phyloP scores from a whole-genome alignment of 345 rosid species.

The Syzygium aromaticum region DNA sequence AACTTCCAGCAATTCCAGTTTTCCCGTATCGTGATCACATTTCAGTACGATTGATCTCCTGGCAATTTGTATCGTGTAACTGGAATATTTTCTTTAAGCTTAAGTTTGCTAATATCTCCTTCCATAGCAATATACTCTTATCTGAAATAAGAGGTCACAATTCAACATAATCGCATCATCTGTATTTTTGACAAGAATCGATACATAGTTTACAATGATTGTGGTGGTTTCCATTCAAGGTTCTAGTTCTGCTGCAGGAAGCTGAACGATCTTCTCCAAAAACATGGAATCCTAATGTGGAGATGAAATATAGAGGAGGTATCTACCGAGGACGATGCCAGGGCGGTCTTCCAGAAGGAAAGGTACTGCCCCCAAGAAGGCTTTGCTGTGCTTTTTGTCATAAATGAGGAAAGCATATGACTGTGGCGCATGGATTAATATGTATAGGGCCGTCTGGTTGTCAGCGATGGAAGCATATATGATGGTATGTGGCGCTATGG shows the following conservation, averaged over 20 bases:
- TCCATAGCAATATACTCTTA: neutral
- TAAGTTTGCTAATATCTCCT: neutral
- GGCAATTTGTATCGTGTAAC: neutral
- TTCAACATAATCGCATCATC: neutral
- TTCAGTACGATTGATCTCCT: neutral
- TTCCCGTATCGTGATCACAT: neutral
- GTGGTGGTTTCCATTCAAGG: neutral
- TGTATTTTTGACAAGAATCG: neutral
- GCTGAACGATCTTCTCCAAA: conserved; percentile 77
- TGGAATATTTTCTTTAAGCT: neutral
- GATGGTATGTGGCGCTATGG: conserved; percentile 95
- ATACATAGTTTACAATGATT: conserved; percentile 6
- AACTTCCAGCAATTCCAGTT: neutral
- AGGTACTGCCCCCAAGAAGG: conserved; percentile 30
- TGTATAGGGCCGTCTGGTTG: conserved; percentile 68
- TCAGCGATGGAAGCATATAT: conserved; percentile 79
- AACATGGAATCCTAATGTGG: conserved; percentile 72
- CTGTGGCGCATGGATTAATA: neutral
- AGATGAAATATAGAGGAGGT: conserved; percentile 95
- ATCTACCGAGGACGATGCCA: conserved; percentile 75
- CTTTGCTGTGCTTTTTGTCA: neutral
- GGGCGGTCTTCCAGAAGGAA: conserved; percentile 99
- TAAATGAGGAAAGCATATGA: neutral
- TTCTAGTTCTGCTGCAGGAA: conserved; percentile 39
- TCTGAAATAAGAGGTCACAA: neutral